Conservation (phyloP, 1,284 basidiomycete species). For the Pseudozyma pruni region DNA sequence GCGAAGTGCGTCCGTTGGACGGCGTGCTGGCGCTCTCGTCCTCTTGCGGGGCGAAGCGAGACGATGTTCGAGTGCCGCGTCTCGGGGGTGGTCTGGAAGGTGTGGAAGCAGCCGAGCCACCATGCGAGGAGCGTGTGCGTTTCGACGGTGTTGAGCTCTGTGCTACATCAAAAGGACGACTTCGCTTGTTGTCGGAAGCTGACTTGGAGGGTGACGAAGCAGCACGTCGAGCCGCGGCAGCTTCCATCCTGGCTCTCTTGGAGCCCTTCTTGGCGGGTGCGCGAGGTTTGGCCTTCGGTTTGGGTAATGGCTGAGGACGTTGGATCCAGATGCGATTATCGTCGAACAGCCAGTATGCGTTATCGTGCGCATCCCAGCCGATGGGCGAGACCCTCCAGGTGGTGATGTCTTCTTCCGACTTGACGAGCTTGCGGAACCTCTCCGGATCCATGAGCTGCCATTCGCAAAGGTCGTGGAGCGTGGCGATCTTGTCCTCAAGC, state of each 20-base stretch:
- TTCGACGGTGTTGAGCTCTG: constrained; percentile 35
- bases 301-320: constrained; percentile 68
- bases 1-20: constrained; percentile 16
- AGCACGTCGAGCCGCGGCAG: constrained; percentile 55
- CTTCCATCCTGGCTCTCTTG: constrained; percentile 32
- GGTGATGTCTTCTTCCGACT: constrained; percentile 70
- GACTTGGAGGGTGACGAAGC: constrained; percentile 72
- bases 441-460: constrained; percentile 72
- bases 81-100: constrained; percentile 32
- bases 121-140: constrained; percentile 32
- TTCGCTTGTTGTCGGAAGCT: constrained; percentile 72
- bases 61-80: constrained; percentile 41
- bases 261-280: constrained; percentile 52
- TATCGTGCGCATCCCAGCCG: constrained; percentile 82
- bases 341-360: constrained; percentile 90
- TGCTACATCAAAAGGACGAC: constrained; percentile 68
- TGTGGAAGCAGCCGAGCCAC: constrained; percentile 27
- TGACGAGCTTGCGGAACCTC: constrained; percentile 70
- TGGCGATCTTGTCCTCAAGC: constrained; percentile 69
- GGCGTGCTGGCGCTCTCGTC: constrained; percentile 22
- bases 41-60: constrained; percentile 32
- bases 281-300: constrained; percentile 26
- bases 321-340: constrained; percentile 88
- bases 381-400: constrained; percentile 79
- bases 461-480: constrained; percentile 69